A percentile compares a stretch with the other conserved stretches of the same genome.
Conservation (phyloP, 441 rosid species). For the Croton laevigatus region DNA sequence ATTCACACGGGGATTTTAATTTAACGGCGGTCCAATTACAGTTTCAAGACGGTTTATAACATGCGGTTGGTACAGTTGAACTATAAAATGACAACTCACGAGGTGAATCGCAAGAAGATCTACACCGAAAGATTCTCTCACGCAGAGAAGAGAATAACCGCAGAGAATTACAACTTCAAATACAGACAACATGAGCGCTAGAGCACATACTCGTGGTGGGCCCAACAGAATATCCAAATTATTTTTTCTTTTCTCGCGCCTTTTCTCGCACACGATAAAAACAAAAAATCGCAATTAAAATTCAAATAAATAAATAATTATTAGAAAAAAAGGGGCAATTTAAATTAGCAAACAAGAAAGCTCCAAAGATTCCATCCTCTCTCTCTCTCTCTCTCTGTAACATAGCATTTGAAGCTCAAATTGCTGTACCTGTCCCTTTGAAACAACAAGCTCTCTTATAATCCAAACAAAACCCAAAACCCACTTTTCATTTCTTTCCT, state of each 20-base stretch:
- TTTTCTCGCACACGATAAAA: conserved; percentile 13
- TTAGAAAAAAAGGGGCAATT: background rate
- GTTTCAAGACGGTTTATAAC: too few species aligned
- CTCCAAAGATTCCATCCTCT: conserved; percentile 34
- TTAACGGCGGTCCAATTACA: too few species aligned
- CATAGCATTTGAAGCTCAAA: conserved; percentile 18
- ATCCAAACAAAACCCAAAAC: conserved; percentile 18
- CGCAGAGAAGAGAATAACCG: background rate
- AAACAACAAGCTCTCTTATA: background rate
- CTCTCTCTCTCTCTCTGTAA: too few species aligned
- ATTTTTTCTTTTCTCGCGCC: background rate
- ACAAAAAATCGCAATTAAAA: conserved; percentile 24
- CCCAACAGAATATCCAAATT: background rate
- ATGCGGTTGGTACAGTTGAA: too few species aligned
- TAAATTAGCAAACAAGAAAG: background rate
- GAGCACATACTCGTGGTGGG: conserved; percentile 14
- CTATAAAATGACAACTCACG: too few species aligned
- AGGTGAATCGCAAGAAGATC: too few species aligned
- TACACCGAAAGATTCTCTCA: too few species aligned
- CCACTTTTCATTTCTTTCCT: conserved; percentile 11
- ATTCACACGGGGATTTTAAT: too few species aligned
- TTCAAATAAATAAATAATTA: conserved; percentile 15
- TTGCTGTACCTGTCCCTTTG: conserved; percentile 11
- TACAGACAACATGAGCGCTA: conserved; percentile 12
- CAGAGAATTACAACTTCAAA: background rate